Evolutionary conservation across 2,329 filamentous ascomycete genomes (phyloP).

Genomic region (Neobulgaria alba): DNA sequence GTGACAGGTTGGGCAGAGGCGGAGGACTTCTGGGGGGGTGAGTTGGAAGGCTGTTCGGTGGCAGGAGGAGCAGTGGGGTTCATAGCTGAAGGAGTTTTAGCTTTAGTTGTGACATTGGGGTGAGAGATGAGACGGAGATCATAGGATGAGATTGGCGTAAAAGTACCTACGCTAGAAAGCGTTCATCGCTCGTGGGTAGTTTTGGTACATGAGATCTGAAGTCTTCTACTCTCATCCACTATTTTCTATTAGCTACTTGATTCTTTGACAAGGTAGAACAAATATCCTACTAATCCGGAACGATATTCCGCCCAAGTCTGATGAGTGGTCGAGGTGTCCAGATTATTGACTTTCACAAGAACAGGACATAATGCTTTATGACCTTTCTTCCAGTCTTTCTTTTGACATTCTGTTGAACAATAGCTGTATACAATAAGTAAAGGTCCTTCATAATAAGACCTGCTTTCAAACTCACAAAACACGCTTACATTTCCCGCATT

Average conservation of each 20-base stretch:
- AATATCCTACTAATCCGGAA: conserved; percentile 7
- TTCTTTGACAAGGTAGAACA: background rate
- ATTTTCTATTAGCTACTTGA: background rate
- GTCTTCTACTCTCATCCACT: conserved; percentile 9
- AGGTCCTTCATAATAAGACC: background rate
- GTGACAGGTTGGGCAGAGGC: conserved; percentile 8
- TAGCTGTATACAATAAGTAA: conserved; percentile 8
- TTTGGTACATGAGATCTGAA: conserved; percentile 3
- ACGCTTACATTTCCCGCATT: background rate
- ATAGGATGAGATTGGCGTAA: too few relatives aligned
- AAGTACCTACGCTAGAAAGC: conserved; percentile 8
- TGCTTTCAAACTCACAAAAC: background rate
- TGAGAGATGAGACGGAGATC: too few relatives aligned
- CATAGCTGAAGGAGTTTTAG: conserved; percentile 8
- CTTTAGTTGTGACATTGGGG: background rate
- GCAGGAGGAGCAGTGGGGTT: conserved; percentile 14
- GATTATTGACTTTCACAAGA: conserved; percentile 3
- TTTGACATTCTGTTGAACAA: conserved; percentile 22
- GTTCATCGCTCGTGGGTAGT: conserved; percentile 5
- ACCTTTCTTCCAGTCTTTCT: conserved; percentile 16
- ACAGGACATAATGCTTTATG: conserved; percentile 12
- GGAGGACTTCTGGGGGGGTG: conserved; percentile 1
- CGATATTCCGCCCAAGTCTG: conserved; percentile 9
- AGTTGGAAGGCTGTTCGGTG: conserved; percentile 11
- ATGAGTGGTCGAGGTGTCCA: background rate